Conservation (phyloP, 805 yeast genomes). For the Kluyveromyces nonfermentans region DNA sequence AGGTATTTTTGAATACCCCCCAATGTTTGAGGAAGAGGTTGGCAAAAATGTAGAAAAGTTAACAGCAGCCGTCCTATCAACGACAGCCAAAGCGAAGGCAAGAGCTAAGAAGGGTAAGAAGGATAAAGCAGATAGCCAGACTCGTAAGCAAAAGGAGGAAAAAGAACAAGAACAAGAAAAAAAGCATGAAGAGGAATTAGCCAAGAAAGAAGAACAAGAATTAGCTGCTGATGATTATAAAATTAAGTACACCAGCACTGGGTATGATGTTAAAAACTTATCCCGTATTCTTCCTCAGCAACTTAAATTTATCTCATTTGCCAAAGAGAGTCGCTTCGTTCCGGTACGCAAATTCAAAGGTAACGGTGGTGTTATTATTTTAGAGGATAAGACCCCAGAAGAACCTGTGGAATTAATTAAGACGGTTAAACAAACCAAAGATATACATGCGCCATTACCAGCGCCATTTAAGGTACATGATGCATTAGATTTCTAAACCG, state of each 20-base stretch:
- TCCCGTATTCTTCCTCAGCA: slow-evolving; percentile 87
- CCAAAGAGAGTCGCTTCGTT: slow-evolving; percentile 61
- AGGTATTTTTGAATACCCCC: slow-evolving; percentile 80
- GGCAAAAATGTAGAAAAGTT: slow-evolving; percentile 81
- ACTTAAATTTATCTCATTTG: slow-evolving; percentile 70
- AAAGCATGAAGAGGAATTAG: slow-evolving; percentile 16
- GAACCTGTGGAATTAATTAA: slow-evolving; percentile 60
- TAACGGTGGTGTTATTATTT: slow-evolving; percentile 59
- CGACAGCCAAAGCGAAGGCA: slow-evolving; percentile 89
- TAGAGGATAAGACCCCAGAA: slow-evolving; percentile 52
- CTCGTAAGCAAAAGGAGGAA: slow-evolving; percentile 17
- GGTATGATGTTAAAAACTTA: slow-evolving; percentile 67
- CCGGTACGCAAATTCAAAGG: slow-evolving; percentile 77
- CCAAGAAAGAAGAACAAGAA: slow-evolving; percentile 19
- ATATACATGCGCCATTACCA: slow-evolving; percentile 57
- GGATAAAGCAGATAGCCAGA: slow-evolving; percentile 34
- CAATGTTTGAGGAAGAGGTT: slow-evolving; percentile 68
- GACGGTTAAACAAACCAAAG: slow-evolving; percentile 72
- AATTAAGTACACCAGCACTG: slow-evolving; percentile 49
- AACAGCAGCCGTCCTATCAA: slow-evolving; percentile 87
- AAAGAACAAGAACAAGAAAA: slow-evolving; percentile 21
- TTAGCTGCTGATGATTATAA: slow-evolving; percentile 25
- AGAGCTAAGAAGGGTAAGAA: slow-evolving; percentile 65
- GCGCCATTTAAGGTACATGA: slow-evolving; percentile 27
- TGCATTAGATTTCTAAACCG: slow-evolving; percentile 17